These are phyloP conservation scores for Phanerochaete sordida DNA, from an alignment of 768 basidiomycete species.

Conservation along the genomic window DNA sequence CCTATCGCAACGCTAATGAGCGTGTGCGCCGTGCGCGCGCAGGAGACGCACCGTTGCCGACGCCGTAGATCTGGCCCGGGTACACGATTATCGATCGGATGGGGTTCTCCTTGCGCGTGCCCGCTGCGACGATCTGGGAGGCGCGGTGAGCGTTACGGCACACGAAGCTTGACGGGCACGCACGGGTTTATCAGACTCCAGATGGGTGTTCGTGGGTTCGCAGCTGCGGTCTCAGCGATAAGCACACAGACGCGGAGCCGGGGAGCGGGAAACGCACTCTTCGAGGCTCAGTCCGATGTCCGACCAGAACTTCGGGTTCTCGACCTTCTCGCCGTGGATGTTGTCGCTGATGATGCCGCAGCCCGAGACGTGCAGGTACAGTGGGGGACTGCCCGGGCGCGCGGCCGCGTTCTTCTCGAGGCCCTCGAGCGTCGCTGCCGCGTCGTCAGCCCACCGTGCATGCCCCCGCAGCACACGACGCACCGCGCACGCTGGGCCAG, in stretches of 20 bases:
- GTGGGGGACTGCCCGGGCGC: constrained; percentile 34
- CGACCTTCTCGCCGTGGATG: constrained; percentile 34
- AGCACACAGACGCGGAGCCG: background rate
- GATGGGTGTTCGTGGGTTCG: constrained; percentile 27
- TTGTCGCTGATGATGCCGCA: constrained; percentile 38
- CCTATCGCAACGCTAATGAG: constrained; percentile 17
- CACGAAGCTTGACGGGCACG: constrained; percentile 6
- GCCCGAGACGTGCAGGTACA: constrained; percentile 44
- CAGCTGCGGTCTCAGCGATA: constrained; percentile 18
- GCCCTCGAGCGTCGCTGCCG: constrained; percentile 34
- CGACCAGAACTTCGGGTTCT: constrained; percentile 30
- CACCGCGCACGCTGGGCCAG: constrained; percentile 30
- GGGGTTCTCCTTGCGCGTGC: constrained; percentile 34
- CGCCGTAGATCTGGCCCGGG: constrained; percentile 41
- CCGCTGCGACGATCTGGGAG: constrained; percentile 35
- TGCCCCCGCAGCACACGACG: background rate
- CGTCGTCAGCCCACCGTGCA: background rate
- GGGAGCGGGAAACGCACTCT: constrained; percentile 16
- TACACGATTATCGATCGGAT: constrained; percentile 42
- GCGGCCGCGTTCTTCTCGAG: constrained; percentile 33
- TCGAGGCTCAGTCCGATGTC: constrained; percentile 36
- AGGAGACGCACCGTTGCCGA: constrained; percentile 32
- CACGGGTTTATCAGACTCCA: constrained; percentile 31
- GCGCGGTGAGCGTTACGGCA: background rate
- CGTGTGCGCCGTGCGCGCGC: background rate